Evolutionary conservation across 2,329 filamentous ascomycete genomes (phyloP).

Genomic region (Neophaeococcomyces mojaviensis): DNA sequence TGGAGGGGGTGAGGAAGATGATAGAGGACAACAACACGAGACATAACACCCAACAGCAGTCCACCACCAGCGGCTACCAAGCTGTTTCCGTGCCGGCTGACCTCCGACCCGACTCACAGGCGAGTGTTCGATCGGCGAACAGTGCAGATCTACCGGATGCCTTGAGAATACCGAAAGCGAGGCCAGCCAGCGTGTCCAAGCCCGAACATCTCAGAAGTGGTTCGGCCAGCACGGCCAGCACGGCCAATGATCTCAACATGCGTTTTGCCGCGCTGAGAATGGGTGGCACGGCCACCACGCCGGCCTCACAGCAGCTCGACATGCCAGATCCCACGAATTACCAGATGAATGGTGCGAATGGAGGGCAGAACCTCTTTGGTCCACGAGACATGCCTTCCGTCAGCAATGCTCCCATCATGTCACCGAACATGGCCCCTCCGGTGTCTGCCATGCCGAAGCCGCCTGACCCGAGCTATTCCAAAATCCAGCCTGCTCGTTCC

Average conservation of each 20-base stretch:
- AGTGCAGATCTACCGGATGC: constrained; percentile 13
- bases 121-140: constrained; percentile 1
- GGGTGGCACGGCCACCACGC: background rate
- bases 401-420: too few species aligned
- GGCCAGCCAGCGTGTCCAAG: constrained; percentile 19
- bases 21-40: constrained; percentile 58
- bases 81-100: constrained; percentile 3
- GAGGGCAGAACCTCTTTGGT: constrained; percentile 27
- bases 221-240: constrained; percentile 12
- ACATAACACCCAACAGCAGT: constrained; percentile 47
- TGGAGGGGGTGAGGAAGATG: constrained; percentile 50
- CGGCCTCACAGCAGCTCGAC: constrained; percentile 6
- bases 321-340: constrained; percentile 20
- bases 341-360: constrained; percentile 9
- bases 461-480: constrained; percentile 42
- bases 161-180: constrained; percentile 16
- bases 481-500: constrained; percentile 32
- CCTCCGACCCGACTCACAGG: constrained; percentile 1
- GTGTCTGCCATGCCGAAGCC: constrained; percentile 40
- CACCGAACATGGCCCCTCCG: constrained; percentile 26
- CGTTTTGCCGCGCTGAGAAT: constrained; percentile 17
- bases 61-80: constrained; percentile 9
- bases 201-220: constrained; percentile 19
- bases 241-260: constrained; percentile 19
- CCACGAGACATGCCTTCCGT: constrained; percentile 39